These are phyloP conservation scores for Fusarium piperis DNA, from an alignment of 2,329 filamentous ascomycete genomes.

Conservation along the genomic window DNA sequence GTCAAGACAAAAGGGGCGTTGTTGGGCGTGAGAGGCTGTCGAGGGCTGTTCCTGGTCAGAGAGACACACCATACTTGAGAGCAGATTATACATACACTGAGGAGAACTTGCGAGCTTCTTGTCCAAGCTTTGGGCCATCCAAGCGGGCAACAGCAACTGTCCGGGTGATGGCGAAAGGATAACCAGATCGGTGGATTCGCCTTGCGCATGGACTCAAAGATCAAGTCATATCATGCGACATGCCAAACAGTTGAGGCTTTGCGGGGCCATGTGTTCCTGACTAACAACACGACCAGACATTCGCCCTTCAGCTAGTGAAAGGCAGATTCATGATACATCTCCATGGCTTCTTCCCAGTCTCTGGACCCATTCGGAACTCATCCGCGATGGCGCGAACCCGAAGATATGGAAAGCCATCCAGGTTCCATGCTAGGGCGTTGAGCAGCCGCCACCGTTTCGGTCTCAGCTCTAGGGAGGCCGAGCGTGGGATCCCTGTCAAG, in stretches of 20 bases:
- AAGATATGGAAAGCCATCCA: constrained; percentile 26
- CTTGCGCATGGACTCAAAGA: background rate
- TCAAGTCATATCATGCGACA: constrained; percentile 19
- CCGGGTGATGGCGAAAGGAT: background rate
- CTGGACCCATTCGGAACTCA: constrained; percentile 22
- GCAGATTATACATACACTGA: constrained; percentile 1
- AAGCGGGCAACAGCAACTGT: background rate
- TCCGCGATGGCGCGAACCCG: constrained; percentile 26
- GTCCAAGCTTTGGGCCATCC: background rate
- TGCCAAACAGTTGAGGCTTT: constrained; percentile 8
- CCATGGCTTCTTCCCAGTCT: background rate
- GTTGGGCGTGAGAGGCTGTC: background rate
- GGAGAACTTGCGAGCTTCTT: background rate
- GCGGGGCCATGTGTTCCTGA: background rate
- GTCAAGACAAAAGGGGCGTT: background rate
- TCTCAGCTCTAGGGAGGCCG: constrained; percentile 32
- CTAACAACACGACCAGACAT: background rate
- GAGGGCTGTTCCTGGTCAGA: background rate
- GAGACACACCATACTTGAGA: constrained; percentile 8
- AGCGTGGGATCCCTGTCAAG: constrained; percentile 23
- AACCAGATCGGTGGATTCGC: constrained; percentile 15
- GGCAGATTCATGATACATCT: constrained; percentile 16
- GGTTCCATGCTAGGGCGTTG: constrained; percentile 11
- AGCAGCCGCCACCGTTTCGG: constrained; percentile 37
- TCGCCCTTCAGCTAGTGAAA: constrained; percentile 1